These are phyloP conservation scores for Arxiozyma bovina DNA, from an alignment of 1,139 yeast genomes.

Conservation along the genomic window DNA sequence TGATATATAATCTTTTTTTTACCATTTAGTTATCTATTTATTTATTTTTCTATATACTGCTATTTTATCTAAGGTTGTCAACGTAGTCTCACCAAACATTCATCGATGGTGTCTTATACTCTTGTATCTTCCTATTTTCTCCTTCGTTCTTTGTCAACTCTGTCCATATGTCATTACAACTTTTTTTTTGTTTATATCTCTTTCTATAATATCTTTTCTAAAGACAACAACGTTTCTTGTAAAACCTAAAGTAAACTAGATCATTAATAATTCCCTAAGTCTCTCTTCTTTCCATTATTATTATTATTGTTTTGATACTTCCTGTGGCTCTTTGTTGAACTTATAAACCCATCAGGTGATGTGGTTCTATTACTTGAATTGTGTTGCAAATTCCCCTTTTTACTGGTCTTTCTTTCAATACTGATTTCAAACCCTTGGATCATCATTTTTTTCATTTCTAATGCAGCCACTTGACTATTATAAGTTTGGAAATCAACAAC, in stretches of 20 bases:
- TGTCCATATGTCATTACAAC: neutral
- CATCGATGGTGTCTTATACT: too few relatives aligned
- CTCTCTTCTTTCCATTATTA: slow-evolving; percentile 2
- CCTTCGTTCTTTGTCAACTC: neutral
- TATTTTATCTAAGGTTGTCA: neutral
- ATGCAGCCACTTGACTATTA: slow-evolving; percentile 26
- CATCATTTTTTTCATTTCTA: slow-evolving; percentile 21
- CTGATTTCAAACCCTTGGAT: slow-evolving; percentile 20
- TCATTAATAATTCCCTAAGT: neutral
- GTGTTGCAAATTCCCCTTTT: slow-evolving; percentile 10
- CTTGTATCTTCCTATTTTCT: neutral
- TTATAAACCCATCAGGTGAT: slow-evolving; percentile 4
- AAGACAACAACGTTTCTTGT: neutral
- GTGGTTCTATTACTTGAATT: neutral
- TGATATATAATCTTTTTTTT: neutral
- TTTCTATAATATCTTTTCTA: too few relatives aligned
- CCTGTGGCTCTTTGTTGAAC: slow-evolving; percentile 2
- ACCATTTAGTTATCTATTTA: neutral
- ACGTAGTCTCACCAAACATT: neutral
- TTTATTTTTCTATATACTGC: neutral
- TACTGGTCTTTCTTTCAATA: slow-evolving; percentile 24
- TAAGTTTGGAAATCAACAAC: slow-evolving; percentile 29
- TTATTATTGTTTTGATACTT: slow-evolving; percentile 3
- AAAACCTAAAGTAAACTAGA: neutral
- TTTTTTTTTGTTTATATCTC: too few relatives aligned